Evolutionary conservation across 2,329 filamentous ascomycete species (phyloP), one percentile per base, ranked within the genome.

Genomic region (Aureobasidium melanogenum): DNA sequence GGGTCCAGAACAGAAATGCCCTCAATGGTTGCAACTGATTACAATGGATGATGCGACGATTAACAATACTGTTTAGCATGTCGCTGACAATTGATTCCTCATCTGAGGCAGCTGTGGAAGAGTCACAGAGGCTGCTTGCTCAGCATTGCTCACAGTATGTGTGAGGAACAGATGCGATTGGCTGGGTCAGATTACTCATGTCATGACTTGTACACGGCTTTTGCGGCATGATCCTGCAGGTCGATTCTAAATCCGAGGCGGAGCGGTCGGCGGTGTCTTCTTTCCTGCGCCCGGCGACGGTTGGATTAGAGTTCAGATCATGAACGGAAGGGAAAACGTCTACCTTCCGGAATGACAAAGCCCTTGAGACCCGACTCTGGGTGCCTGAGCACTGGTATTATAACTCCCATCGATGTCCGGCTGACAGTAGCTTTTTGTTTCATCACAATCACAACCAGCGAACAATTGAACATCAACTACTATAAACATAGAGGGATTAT

Each of bases 361-460:
- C 44, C 26, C 22, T 39, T 39, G 32, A 32, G 44, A 41, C 43
- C 52, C 56, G 56, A 32, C 30, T 12, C n/a, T 44, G 44, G 56
- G 32, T 59, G 56, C 56, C 56, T 59, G 56, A 59, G 56, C 56
- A 57, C 44, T 59, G 32, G 34, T 39, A 30, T 48, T 59, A 59
- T 59, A 59, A 59, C 56, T 50, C 32, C 44, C 56, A 41, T 47
- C 17, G 56, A 59, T 17, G 22, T 59, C 56, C 56, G 26, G 28
- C 44, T 50, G 43, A 59, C 56, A 50, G 56, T 34, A 41, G 55
- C 43, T 34, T 30, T 59, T 30, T 59, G 56, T 59, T 59, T 59
- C 56, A 59, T 59, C 43, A 46, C 43, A 46, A 59, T 59, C 56
- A 58, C 55, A 58, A n/a, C 55, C 56, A 50, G 56, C 56, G 56